phyloP scores from a whole-genome alignment of 208 protist species.

The Crithidia sp. region DNA sequence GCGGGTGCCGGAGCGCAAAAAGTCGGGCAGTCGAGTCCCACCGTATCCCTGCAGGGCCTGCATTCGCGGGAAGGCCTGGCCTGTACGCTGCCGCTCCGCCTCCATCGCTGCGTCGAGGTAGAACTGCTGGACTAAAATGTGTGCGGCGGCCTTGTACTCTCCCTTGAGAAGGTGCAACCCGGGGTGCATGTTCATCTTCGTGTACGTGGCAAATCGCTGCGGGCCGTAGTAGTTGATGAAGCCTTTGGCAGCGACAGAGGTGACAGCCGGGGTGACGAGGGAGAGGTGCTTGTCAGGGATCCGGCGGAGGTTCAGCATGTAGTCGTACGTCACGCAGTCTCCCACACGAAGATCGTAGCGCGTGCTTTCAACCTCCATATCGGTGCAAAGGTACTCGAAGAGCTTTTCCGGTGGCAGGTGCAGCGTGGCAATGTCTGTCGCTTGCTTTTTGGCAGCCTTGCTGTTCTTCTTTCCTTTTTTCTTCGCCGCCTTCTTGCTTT shows the following conservation, averaged over 20 bases:
- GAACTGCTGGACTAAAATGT: conserved; percentile 90
- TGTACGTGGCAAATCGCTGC: conserved; percentile 79
- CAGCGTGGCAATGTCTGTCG: conserved; percentile 3
- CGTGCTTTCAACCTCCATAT: conserved; percentile 74
- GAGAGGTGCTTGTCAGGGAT: conserved; percentile 67
- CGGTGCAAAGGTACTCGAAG: conserved; percentile 84
- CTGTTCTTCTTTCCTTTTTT: conserved; percentile 25
- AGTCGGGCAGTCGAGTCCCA: conserved; percentile 60
- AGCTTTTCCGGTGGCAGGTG: conserved; percentile 71
- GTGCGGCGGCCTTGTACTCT: conserved; percentile 80
- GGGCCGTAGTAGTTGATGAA: conserved; percentile 93
- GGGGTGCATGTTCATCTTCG: conserved; percentile 86
- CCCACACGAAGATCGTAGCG: conserved; percentile 62
- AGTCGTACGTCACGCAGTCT: conserved; percentile 74
- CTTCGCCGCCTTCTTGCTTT: conserved; percentile 28
- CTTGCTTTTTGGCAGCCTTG: conserved; percentile 15
- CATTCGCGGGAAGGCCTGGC: conserved; percentile 51
- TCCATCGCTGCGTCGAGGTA: conserved; percentile 75
- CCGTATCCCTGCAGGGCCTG: conserved; percentile 40
- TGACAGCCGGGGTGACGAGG: conserved; percentile 68
- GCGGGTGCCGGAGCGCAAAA: conserved; percentile 29
- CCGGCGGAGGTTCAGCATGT: conserved; percentile 68
- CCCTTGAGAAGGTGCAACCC: conserved; percentile 84
- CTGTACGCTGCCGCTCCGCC: conserved; percentile 63
- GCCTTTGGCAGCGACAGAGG: conserved; percentile 66